Percentiles rank a stretch among this genome's conserved stretches.
Evolutionary conservation across 129 eudicot genomes (phyloP).

Genomic region (Silybum marianum): DNA sequence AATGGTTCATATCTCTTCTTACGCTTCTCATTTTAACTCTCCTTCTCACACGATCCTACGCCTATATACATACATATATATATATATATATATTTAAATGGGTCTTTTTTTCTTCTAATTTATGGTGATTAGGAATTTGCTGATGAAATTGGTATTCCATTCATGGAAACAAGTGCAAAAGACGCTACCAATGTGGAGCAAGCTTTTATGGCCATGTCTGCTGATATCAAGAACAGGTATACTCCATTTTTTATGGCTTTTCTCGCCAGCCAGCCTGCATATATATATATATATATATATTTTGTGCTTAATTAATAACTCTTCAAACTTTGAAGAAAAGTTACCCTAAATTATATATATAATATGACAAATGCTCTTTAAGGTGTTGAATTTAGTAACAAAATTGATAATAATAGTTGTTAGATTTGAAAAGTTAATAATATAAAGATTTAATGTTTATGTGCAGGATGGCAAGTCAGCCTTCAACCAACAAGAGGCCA

Average conservation of each 20-base stretch:
- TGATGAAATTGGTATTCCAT: constrained; percentile 85
- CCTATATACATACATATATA: too few relatives aligned
- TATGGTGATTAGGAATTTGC: constrained; percentile 62
- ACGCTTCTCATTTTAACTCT: too few relatives aligned
- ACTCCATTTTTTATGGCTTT: background rate
- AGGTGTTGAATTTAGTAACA: background rate
- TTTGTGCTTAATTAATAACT: too few relatives aligned
- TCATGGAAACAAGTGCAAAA: constrained; percentile 90
- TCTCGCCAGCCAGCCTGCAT: too few relatives aligned
- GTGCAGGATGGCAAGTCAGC: constrained; percentile 79
- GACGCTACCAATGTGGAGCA: constrained; percentile 81
- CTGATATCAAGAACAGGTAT: constrained; percentile 80
- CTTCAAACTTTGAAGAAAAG: background rate
- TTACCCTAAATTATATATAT: background rate
- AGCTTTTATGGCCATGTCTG: constrained; percentile 90
- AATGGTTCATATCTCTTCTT: too few relatives aligned
- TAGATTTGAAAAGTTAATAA: too few relatives aligned
- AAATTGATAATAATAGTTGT: background rate
- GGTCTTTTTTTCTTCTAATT: too few relatives aligned
- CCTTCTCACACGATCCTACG: too few relatives aligned
- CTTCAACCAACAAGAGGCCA: constrained; percentile 59
- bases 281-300: too few relatives aligned
- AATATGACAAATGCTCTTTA: background rate
- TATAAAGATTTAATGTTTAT: too few relatives aligned
- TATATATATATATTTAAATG: too few relatives aligned